These are phyloP conservation scores for Xanthoceras sorbifolium DNA, from an alignment of 345 rosid genomes.

Conservation along the genomic window DNA sequence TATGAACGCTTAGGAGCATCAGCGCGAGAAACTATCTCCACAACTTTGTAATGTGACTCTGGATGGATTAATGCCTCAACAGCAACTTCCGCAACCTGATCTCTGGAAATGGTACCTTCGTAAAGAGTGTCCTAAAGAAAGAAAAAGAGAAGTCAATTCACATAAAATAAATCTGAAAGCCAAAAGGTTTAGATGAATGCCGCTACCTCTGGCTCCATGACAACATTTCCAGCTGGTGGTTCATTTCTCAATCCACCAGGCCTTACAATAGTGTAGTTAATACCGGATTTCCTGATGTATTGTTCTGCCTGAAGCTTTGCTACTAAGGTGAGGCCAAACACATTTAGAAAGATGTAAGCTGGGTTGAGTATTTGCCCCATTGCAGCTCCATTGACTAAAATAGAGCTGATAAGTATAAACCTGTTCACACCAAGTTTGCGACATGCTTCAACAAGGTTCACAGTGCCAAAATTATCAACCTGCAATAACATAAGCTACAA, in stretches of 20 bases:
- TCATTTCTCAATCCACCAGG: slow-evolving; percentile 89
- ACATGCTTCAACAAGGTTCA: slow-evolving; percentile 86
- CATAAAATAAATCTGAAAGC: neutral
- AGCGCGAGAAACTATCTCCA: slow-evolving; percentile 71
- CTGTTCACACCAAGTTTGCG: slow-evolving; percentile 59
- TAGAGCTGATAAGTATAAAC: slow-evolving; percentile 82
- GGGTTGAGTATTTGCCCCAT: slow-evolving; percentile 94
- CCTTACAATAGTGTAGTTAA: slow-evolving; percentile 79
- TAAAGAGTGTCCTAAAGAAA: slow-evolving; percentile 64
- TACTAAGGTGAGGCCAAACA: slow-evolving; percentile 77
- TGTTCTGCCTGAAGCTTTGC: slow-evolving; percentile 97
- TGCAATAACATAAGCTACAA: slow-evolving; percentile 23
- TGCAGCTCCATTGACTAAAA: slow-evolving; percentile 92
- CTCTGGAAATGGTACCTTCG: slow-evolving; percentile 82
- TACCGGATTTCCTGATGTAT: slow-evolving; percentile 68
- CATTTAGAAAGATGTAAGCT: slow-evolving; percentile 81
- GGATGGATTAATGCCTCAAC: slow-evolving; percentile 68
- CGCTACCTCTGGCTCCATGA: slow-evolving; percentile 86
- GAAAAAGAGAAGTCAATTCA: neutral
- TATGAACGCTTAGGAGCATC: slow-evolving; percentile 65
- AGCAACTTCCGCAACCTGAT: slow-evolving; percentile 81
- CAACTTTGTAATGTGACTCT: slow-evolving; percentile 74
- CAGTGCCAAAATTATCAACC: slow-evolving; percentile 86
- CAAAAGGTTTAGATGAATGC: neutral
- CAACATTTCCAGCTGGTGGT: slow-evolving; percentile 73